phyloP scores from a whole-genome alignment of 2,329 filamentous ascomycete genomes.

The Arthrobotrys musiformis region DNA sequence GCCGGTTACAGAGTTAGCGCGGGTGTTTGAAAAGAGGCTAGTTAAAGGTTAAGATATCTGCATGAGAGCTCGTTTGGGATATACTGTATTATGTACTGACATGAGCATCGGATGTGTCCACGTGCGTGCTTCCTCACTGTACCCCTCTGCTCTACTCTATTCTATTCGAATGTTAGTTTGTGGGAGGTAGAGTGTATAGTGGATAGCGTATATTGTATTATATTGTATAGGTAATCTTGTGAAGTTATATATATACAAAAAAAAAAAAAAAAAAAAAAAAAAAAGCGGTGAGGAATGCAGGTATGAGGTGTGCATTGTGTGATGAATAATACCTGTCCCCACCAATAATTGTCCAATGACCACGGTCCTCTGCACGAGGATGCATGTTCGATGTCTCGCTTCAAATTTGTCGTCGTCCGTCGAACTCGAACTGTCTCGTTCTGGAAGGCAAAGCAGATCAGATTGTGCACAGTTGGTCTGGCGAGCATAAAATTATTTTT shows the following conservation, averaged over 20 bases:
- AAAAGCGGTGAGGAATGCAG: neutral
- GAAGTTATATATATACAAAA: neutral
- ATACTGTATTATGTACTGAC: too few species aligned
- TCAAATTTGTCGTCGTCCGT: too few species aligned
- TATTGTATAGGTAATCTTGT: neutral
- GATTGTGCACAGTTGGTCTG: neutral
- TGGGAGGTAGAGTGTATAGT: too few species aligned
- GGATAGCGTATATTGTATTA: too few species aligned
- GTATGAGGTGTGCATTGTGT: neutral
- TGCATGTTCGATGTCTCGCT: neutral
- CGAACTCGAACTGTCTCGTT: neutral
- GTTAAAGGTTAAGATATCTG: neutral
- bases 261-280: neutral
- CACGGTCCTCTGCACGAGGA: too few species aligned
- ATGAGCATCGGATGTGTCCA: slow-evolving; percentile 27
- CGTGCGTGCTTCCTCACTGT: slow-evolving; percentile 11
- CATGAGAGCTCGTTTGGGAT: slow-evolving; percentile 28
- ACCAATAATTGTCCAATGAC: too few species aligned
- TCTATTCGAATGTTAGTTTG: too few species aligned
- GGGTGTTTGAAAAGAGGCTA: slow-evolving; percentile 3
- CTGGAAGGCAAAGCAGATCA: slow-evolving; percentile 5
- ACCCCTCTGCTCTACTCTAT: neutral
- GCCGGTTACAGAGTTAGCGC: slow-evolving; percentile 36
- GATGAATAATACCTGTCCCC: too few species aligned
- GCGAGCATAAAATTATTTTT: slow-evolving; percentile 46